Evolutionary conservation across 257 asterid genomes (phyloP).

Genomic region (Cordia subcordata): DNA sequence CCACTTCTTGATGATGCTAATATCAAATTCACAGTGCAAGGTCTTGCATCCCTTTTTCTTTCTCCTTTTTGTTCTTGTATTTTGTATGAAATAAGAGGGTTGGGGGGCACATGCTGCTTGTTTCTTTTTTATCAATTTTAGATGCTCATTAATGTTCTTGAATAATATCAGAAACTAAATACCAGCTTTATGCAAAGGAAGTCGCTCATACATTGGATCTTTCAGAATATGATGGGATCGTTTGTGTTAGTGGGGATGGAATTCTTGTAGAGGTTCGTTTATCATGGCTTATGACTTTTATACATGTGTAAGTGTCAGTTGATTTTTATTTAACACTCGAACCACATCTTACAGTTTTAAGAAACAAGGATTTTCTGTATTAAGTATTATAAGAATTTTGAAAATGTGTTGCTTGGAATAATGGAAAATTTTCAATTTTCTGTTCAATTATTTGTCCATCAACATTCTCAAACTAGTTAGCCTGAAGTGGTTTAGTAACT

Average conservation of each 20-base stretch:
- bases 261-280: slow-evolving; percentile 81
- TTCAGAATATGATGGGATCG: slow-evolving; percentile 65
- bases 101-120: no score
- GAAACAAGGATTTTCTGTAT: no score
- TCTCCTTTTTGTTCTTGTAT: neutral
- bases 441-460: no score
- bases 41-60: slow-evolving; percentile 22
- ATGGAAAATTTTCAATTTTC: no score
- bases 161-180: slow-evolving; percentile 54
- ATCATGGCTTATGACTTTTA: neutral
- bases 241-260: slow-evolving; percentile 97
- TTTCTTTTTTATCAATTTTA: neutral
- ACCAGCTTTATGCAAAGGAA: slow-evolving; percentile 86
- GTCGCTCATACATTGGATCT: slow-evolving; percentile 59
- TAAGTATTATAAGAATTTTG: no score
- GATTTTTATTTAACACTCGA: neutral
- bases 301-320: neutral
- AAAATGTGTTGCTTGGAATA: no score
- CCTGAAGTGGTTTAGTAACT: no score
- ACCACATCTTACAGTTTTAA: no score
- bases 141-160: slow-evolving; percentile 11
- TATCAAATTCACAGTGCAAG: slow-evolving; percentile 60
- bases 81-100: neutral
- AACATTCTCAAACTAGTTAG: no score
- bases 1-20: slow-evolving; percentile 89